These are phyloP conservation scores for Gardenia jasminoides DNA, from an alignment of 257 asterid species.

Conservation along the genomic window DNA sequence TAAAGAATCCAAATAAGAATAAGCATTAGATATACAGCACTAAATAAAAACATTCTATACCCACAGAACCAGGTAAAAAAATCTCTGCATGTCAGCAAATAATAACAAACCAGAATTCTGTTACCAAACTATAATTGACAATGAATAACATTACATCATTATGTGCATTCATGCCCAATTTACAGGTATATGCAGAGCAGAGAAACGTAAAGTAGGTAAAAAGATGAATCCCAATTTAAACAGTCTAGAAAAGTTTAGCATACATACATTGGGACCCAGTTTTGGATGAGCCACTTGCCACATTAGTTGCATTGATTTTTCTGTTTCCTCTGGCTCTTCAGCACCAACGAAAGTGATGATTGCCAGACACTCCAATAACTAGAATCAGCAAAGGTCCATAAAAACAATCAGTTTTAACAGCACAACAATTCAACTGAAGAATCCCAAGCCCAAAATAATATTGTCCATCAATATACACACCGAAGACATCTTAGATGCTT, in stretches of 20 bases:
- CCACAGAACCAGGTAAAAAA: neutral
- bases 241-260: neutral
- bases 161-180: neutral
- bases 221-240: neutral
- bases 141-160: neutral
- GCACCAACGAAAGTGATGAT: slow-evolving; percentile 90
- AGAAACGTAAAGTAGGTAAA: neutral
- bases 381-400: slow-evolving; percentile 13
- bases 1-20: slow-evolving; percentile 1
- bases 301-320: slow-evolving; percentile 82
- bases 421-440: neutral
- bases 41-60: neutral
- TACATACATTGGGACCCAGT: slow-evolving; percentile 86
- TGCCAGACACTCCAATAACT: slow-evolving; percentile 91
- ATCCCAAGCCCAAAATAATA: neutral
- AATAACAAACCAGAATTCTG: neutral
- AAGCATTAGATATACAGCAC: neutral
- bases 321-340: slow-evolving; percentile 76
- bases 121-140: neutral
- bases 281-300: slow-evolving; percentile 96
- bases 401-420: neutral
- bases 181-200: neutral
- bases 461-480: slow-evolving; percentile 34
- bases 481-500: slow-evolving; percentile 58
- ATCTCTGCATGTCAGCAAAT: neutral